These are phyloP conservation scores for Aegilops speltoides DNA, from an alignment of 176 grass and related monocot genomes.

Conservation along the genomic window DNA sequence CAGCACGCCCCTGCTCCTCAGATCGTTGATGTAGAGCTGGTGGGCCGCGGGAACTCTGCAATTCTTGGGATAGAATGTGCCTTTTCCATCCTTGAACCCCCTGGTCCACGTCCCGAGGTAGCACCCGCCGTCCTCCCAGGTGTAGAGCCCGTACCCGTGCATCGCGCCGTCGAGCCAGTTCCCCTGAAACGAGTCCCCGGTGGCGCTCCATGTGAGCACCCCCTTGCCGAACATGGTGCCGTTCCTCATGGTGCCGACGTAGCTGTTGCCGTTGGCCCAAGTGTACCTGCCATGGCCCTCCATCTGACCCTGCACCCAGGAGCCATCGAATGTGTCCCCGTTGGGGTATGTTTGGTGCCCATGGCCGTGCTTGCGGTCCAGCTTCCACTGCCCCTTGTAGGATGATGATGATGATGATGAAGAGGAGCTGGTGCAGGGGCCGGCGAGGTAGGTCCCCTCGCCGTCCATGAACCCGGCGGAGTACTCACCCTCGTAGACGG, in stretches of 20 bases:
- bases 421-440: slow-evolving; percentile 4
- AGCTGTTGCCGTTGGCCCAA: slow-evolving; percentile 71
- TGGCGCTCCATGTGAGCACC: slow-evolving; percentile 75
- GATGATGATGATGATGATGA: background rate
- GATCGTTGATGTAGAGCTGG: slow-evolving; percentile 52
- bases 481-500: slow-evolving; percentile 71
- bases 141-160: slow-evolving; percentile 82
- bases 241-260: slow-evolving; percentile 77
- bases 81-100: slow-evolving; percentile 91
- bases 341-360: slow-evolving; percentile 73
- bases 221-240: slow-evolving; percentile 81
- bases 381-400: slow-evolving; percentile 82
- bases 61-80: slow-evolving; percentile 88
- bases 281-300: slow-evolving; percentile 85
- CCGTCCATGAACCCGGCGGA: slow-evolving; percentile 79
- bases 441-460: slow-evolving; percentile 52
- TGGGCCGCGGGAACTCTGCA: slow-evolving; percentile 56
- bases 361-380: slow-evolving; percentile 79
- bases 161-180: slow-evolving; percentile 86
- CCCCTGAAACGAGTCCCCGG: slow-evolving; percentile 84
- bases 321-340: slow-evolving; percentile 73
- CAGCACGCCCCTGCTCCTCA: slow-evolving; percentile 70
- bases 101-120: slow-evolving; percentile 94
- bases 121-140: slow-evolving; percentile 62
- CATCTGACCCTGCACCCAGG: slow-evolving; percentile 85